Evolutionary conservation across 2,329 filamentous ascomycete species (phyloP).

Genomic region (Torrubiella hemipterigena): DNA sequence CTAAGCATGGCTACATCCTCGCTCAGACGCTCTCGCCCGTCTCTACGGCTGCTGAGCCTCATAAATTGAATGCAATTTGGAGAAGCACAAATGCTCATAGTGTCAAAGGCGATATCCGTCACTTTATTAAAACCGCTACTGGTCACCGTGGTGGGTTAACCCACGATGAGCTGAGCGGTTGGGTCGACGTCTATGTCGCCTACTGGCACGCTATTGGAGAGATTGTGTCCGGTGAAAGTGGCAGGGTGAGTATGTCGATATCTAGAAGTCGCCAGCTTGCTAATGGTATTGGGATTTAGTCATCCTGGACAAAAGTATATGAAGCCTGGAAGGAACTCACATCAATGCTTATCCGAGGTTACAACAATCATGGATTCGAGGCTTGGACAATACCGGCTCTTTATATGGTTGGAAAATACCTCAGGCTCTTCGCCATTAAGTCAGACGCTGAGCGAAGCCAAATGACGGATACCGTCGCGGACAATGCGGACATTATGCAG

Average conservation of each 20-base stretch:
- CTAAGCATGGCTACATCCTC: constrained; percentile 58
- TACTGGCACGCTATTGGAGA: constrained; percentile 78
- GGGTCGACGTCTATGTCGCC: constrained; percentile 71
- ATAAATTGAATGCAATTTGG: constrained; percentile 58
- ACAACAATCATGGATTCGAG: constrained; percentile 62
- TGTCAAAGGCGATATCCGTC: constrained; percentile 57
- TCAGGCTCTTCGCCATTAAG: constrained; percentile 80
- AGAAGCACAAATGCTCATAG: constrained; percentile 56
- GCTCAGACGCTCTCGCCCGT: constrained; percentile 65
- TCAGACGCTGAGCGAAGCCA: constrained; percentile 60
- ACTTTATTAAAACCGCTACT: constrained; percentile 54
- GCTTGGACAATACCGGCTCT: constrained; percentile 90
- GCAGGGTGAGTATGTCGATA: constrained; percentile 18
- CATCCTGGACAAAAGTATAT: constrained; percentile 76
- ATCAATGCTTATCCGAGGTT: constrained; percentile 66
- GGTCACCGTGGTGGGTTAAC: constrained; percentile 39
- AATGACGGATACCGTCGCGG: constrained; percentile 21
- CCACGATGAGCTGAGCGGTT: constrained; percentile 63
- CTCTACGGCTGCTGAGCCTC: constrained; percentile 46
- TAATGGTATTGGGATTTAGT: constrained; percentile 15
- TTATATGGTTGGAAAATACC: constrained; percentile 75
- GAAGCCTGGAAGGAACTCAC: constrained; percentile 80
- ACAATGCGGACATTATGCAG: constrained; percentile 41
- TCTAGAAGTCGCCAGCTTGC: not conserved
- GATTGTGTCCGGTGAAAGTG: constrained; percentile 44